A percentile compares a stretch with the other conserved stretches of the same genome.
Conservation (phyloP, 169 alveolate genomes). For the Plasmodium gonderi region DNA sequence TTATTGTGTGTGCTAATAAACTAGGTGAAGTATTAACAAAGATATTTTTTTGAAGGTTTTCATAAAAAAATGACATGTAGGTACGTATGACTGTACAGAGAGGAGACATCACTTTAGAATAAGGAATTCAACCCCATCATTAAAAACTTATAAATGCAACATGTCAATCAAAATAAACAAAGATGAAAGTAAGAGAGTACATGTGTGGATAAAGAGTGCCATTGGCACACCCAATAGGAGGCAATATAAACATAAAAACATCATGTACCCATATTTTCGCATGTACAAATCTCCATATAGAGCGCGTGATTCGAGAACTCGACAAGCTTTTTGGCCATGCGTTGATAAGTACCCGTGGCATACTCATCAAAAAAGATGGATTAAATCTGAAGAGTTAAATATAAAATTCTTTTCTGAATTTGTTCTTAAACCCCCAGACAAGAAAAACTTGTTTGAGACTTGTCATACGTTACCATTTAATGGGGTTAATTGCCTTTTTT, state of each 20-base stretch:
- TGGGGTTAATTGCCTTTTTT: conserved; percentile 84
- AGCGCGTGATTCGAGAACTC: conserved; percentile 83
- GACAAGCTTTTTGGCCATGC: conserved; percentile 81
- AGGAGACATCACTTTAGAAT: no score
- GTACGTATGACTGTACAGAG: no score
- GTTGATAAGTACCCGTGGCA: conserved; percentile 87
- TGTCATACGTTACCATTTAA: conserved; percentile 84
- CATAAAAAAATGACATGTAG: no score
- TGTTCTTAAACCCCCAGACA: conserved; percentile 50
- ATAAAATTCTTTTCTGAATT: conserved; percentile 81
- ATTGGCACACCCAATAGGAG: conserved; percentile 74
- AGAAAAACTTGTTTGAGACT: conserved; percentile 78
- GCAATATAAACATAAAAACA: conserved; percentile 75
- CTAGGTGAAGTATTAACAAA: no score
- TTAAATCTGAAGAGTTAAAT: conserved; percentile 68
- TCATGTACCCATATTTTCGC: conserved; percentile 83
- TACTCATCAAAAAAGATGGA: conserved; percentile 84
- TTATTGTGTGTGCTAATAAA: no score
- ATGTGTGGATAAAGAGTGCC: conserved; percentile 67
- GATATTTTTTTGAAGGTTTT: no score
- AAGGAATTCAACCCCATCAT: background rate
- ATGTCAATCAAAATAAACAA: conserved; percentile 58
- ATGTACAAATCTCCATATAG: conserved; percentile 85
- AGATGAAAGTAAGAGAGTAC: conserved; percentile 65
- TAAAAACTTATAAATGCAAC: background rate